phyloP scores from a whole-genome alignment of 176 grass and related monocot species.

The Cocos nucifera region DNA sequence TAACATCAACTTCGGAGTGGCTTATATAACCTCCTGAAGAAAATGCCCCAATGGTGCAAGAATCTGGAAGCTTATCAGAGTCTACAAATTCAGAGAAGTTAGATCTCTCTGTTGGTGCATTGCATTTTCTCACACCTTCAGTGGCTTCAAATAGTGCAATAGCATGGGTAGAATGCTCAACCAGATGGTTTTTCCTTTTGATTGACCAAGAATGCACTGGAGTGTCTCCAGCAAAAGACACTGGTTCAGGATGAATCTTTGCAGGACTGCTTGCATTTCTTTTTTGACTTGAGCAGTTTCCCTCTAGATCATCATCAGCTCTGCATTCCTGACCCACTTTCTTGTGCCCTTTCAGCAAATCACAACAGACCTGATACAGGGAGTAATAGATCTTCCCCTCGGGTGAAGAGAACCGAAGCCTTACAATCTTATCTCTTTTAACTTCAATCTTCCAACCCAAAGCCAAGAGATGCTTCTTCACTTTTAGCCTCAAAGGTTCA shows the following conservation, averaged over 20 bases:
- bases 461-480: conserved; percentile 63
- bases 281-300: too few relatives aligned
- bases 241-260: too few relatives aligned
- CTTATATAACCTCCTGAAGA: not conserved
- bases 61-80: too few relatives aligned
- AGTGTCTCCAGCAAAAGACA: not conserved
- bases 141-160: too few relatives aligned
- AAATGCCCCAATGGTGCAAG: too few relatives aligned
- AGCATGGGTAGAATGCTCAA: too few relatives aligned
- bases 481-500: conserved; percentile 8
- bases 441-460: conserved; percentile 58
- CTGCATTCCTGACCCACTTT: conserved; percentile 13
- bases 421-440: conserved; percentile 16
- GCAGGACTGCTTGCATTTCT: too few relatives aligned
- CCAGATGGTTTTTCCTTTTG: too few relatives aligned
- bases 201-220: not conserved
- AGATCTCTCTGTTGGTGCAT: too few relatives aligned
- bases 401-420: conserved; percentile 38
- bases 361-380: conserved; percentile 21
- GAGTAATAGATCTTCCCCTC: conserved; percentile 39
- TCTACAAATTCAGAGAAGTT: too few relatives aligned
- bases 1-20: not conserved
- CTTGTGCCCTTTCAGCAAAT: conserved; percentile 19
- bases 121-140: too few relatives aligned
- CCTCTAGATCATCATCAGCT: conserved; percentile 1